These are phyloP conservation scores for Neurospora africana DNA, from an alignment of 495 filamentous ascomycete genomes.

Conservation along the genomic window DNA sequence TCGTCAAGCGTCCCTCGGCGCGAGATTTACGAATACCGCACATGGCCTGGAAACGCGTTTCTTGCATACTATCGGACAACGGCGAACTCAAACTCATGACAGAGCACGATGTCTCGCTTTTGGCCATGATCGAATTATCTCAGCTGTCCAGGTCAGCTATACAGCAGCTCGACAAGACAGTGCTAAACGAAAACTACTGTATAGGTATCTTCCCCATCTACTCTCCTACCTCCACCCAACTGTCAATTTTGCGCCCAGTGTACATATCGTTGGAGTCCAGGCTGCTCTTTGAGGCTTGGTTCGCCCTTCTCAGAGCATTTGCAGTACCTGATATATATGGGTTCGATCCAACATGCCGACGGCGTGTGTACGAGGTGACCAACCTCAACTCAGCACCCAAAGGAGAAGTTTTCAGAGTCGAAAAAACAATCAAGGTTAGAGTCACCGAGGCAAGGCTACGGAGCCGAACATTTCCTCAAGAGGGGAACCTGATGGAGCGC, in stretches of 20 bases:
- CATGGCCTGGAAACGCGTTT: conserved; percentile 70
- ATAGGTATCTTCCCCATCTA: conserved; percentile 86
- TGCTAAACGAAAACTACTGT: conserved; percentile 87
- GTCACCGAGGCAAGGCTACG: conserved; percentile 50
- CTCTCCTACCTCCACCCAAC: conserved; percentile 49
- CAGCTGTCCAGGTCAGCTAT: conserved; percentile 82
- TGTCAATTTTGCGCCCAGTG: conserved; percentile 58
- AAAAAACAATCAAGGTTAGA: conserved; percentile 45
- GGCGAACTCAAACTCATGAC: conserved; percentile 86
- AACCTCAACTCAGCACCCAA: conserved; percentile 28
- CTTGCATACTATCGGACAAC: conserved; percentile 90
- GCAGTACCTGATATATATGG: conserved; percentile 90
- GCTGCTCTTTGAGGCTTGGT: conserved; percentile 92
- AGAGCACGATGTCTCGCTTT: conserved; percentile 66
- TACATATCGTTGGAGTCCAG: conserved; percentile 83
- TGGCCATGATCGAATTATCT: conserved; percentile 78
- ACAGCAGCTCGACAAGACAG: conserved; percentile 81
- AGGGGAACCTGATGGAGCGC: conserved; percentile 22
- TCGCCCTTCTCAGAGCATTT: conserved; percentile 84
- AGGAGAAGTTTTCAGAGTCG: conserved; percentile 46
- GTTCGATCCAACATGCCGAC: conserved; percentile 24
- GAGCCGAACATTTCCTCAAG: conserved; percentile 14
- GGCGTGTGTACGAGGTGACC: conserved; percentile 29
- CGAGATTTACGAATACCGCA: conserved; percentile 30
- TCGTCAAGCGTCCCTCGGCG: conserved; percentile 38